Evolutionary conservation across 768 basidiomycete species (phyloP).

Genomic region (Cystofilobasidium bisporidii): DNA sequence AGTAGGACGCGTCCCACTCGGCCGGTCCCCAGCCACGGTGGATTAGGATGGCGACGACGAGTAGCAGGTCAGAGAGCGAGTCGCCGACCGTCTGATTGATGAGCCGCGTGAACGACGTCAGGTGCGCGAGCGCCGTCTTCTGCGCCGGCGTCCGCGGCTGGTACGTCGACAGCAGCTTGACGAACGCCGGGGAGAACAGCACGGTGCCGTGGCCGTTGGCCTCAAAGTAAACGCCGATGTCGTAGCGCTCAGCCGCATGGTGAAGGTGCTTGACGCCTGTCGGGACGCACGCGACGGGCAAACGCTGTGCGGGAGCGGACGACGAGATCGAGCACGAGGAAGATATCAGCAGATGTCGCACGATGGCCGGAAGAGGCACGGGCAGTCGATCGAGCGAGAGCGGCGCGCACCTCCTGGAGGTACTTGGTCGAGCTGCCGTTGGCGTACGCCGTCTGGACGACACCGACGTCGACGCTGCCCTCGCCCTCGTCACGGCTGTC

Average conservation of each 20-base stretch:
- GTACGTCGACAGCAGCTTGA: constrained; percentile 52
- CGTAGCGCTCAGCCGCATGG: constrained; percentile 86
- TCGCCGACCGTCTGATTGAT: constrained; percentile 99
- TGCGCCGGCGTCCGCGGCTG: constrained; percentile 75
- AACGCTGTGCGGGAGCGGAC: constrained; percentile 53
- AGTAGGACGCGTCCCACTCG: constrained; percentile 88
- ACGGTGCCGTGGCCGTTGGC: constrained; percentile 99
- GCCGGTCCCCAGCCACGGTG: constrained; percentile 67
- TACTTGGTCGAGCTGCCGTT: constrained; percentile 96
- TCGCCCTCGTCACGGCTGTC: constrained; percentile 48
- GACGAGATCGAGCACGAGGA: too few relatives aligned
- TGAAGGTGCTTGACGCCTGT: constrained; percentile 98
- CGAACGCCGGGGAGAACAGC: constrained; percentile 71
- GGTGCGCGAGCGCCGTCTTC: constrained; percentile 63
- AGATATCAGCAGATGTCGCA: too few relatives aligned
- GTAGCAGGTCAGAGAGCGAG: constrained; percentile 86
- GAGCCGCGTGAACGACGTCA: constrained; percentile 65
- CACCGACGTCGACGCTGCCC: constrained; percentile 68
- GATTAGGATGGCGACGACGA: constrained; percentile 83
- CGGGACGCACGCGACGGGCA: constrained; percentile 87
- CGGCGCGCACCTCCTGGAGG: constrained; percentile 53
- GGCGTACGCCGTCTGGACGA: constrained; percentile 97
- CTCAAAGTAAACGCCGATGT: constrained; percentile 98
- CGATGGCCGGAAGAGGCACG: not conserved
- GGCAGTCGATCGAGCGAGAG: not conserved